Base-by-base conservation (phyloP, 345 rosid genomes). In the Pistacia atlantica region DNA sequence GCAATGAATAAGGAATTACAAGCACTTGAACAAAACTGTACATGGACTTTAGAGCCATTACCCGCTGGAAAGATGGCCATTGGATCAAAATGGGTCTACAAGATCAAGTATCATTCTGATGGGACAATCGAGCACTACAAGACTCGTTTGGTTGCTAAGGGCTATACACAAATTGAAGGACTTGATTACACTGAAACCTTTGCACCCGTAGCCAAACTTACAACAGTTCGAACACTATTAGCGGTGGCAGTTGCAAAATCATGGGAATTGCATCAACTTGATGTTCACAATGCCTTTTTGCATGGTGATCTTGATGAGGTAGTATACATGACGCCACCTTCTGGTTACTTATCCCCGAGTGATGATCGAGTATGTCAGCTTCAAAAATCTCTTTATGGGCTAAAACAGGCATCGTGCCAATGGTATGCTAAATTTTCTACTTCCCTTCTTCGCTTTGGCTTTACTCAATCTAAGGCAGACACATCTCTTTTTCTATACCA, bases 351-450 rank as follows among this genome's bases (percentile, higher is more conserved):
- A 54, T 54, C 57, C 11, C 11, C 20, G 0, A 2, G 18, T 54
- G 57, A 13, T 37, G 42, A 37, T 5, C 1, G 42, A 2, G 65
- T 80, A 1, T 75, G 73, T 75, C 46, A 20, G 5, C 11, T 80
- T 13, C 22, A 16, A 4, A 80, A 70, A 18, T 80, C 82, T 2
- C 28, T 80, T 4, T 80, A 56, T 28, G 62, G 67, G 3, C 52
- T 58, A 2, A 9, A 2, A 2, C 69, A 78, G 11, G 67, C 65
- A 2, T 60, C 66, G 18, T 51, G 51, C 4, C 22, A 72, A 28
- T 71, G 58, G 77, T 76, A 63, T 63, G 67, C 80, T 2, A 74
- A 64, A 16, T 49, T 74, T 17, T 10, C 18, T 12, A 1, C 6
- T 48, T 14, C 77, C 16, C 16, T 72, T 22, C 11, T 0, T 9